These are phyloP conservation scores for Selaginella tamariscina DNA, from an alignment of 75 land plant genomes.

Conservation along the genomic window DNA sequence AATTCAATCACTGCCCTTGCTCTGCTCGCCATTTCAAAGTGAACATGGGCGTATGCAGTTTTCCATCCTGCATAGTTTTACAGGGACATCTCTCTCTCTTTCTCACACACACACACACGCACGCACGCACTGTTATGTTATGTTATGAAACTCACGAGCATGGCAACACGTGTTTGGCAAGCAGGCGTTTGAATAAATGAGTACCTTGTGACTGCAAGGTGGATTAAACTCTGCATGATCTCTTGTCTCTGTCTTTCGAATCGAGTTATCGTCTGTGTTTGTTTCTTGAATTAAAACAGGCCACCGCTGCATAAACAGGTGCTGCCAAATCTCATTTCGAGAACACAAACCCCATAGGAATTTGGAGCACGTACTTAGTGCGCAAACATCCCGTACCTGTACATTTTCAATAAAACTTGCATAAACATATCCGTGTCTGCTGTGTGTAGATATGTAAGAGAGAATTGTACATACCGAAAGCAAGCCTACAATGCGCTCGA, in stretches of 20 bases:
- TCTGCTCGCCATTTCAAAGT: constrained; percentile 40
- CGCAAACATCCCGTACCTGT: constrained; percentile 4
- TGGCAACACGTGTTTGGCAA: background rate
- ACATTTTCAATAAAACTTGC: too few relatives aligned
- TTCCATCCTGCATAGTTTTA: constrained; percentile 65
- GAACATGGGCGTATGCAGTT: constrained; percentile 39
- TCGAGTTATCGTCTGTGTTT: background rate
- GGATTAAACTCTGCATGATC: background rate
- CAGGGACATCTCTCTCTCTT: background rate
- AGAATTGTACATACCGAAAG: background rate
- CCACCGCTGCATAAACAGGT: background rate
- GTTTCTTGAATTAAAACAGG: background rate
- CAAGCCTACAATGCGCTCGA: background rate
- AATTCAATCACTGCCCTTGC: constrained; percentile 31
- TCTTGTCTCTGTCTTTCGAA: background rate
- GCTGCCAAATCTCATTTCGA: background rate
- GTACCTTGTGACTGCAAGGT: background rate
- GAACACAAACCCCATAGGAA: background rate
- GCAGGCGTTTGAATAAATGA: background rate
- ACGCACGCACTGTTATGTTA: too few relatives aligned
- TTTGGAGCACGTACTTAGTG: background rate
- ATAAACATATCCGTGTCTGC: too few relatives aligned
- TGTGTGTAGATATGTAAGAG: background rate
- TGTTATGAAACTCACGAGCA: constrained; percentile 17
- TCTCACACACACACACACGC: background rate